These are phyloP conservation scores for Limonomyces culmigenus DNA, from an alignment of 1,284 basidiomycete genomes.

Conservation along the genomic window DNA sequence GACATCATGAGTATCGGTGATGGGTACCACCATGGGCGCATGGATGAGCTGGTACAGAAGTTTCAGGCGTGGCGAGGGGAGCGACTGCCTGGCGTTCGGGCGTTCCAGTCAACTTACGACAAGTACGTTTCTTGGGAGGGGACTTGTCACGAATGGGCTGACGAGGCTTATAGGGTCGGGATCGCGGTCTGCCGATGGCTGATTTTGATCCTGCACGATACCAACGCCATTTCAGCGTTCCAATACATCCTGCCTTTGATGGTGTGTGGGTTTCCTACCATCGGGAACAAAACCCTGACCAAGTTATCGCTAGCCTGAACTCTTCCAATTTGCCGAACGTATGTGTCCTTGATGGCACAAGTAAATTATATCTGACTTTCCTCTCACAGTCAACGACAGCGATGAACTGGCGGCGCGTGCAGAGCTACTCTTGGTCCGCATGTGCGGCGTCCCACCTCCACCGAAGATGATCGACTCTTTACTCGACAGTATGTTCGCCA, in stretches of 20 bases:
- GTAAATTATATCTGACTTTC: constrained; percentile 2
- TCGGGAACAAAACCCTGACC: too few relatives aligned
- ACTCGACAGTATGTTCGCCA: constrained; percentile 45
- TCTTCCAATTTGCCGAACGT: constrained; percentile 60
- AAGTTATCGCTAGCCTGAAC: constrained; percentile 45
- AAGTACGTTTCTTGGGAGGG: constrained; percentile 23
- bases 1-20: constrained; percentile 73
- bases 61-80: constrained; percentile 55
- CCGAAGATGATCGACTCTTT: constrained; percentile 37
- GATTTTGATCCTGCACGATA: constrained; percentile 54
- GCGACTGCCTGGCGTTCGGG: constrained; percentile 56
- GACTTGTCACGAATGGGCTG: neutral
- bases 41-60: constrained; percentile 40
- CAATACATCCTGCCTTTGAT: constrained; percentile 70
- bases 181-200: constrained; percentile 62
- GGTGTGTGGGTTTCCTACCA: constrained; percentile 26
- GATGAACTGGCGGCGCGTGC: constrained; percentile 45
- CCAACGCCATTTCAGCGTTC: constrained; percentile 58
- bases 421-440: constrained; percentile 43
- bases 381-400: constrained; percentile 42
- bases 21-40: constrained; percentile 38
- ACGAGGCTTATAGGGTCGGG: constrained; percentile 27
- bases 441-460: constrained; percentile 60
- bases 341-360: constrained; percentile 6
- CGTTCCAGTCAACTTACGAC: constrained; percentile 73